Base-by-base conservation (phyloP, 1,139 yeast species). In the Geotrichum cucujoidarum region DNA sequence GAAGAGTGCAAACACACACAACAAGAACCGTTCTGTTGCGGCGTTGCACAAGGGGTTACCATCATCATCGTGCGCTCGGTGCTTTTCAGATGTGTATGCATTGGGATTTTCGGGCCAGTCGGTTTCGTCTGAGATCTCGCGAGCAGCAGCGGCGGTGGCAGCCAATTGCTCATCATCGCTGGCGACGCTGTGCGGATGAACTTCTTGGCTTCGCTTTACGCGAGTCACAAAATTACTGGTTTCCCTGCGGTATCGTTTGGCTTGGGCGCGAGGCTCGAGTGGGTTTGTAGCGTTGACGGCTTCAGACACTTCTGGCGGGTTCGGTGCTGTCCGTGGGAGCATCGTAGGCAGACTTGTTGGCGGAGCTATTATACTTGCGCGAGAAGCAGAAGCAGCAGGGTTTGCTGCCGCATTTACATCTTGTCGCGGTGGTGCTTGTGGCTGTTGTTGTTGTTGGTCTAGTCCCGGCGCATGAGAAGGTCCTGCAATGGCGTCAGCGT, bases 121-220 rank as follows among this genome's bases (percentile, higher is more conserved):
- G 27, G 27, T 10, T 11, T 46, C 42, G 31, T 46, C 43, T 5
- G 33, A 24, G 3, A 46, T 41, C 3, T 42, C 45, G 13, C 37
- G 35, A 1, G 49, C 49, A 11, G 34, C 49, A 6, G 41, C 42
- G 6, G 49, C 49, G 7, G 49, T 41, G 1, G 49, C 45, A 10
- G 24, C 14, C 4, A 46, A 17, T 31, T 41, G 45, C 4, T 13
- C 38, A 33, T 46, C 49, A 17, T 37, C 40, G 14, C n/a, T 25
- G 2, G 21, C 32, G 7, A 37, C 17, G 2, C 27, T 17, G n/a
- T 25, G 31, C 6, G 14, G 33, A 14, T 25, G 40, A 5, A n/a
- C 21, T 14, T 37, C 32, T 10, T 20, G 18, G 14, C 40, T 37
- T 24, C 40, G 43, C 11, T 40, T 30, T 10, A 46, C 49, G 11